phyloP scores from a whole-genome alignment of 148 eudicot species.

The Euryodendron excelsum region DNA sequence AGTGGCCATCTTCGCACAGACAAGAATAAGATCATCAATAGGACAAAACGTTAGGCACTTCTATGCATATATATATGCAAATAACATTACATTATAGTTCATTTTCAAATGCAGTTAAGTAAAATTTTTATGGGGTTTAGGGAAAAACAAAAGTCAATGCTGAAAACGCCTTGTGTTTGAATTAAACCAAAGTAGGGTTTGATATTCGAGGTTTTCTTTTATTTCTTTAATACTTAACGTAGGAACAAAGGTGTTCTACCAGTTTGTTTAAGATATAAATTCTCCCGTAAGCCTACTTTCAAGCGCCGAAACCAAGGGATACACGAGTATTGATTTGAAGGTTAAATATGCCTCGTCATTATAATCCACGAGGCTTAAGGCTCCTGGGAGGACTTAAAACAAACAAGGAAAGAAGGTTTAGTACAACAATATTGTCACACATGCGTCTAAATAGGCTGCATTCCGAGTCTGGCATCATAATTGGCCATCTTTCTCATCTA shows the following conservation, averaged over 20 bases:
- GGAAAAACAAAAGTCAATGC: slow-evolving; percentile 13
- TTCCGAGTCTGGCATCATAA: too few species aligned
- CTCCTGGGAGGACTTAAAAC: background rate
- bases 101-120: background rate
- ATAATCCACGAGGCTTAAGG: background rate
- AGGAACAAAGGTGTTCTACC: slow-evolving; percentile 11
- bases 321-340: background rate
- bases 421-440: background rate
- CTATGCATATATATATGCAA: background rate
- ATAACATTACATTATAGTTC: background rate
- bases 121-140: background rate
- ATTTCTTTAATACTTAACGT: slow-evolving; percentile 7
- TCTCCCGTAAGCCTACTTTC: background rate
- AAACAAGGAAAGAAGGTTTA: background rate
- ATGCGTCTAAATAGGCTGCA: too few species aligned
- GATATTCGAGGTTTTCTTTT: background rate
- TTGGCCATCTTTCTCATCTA: too few species aligned
- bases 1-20: background rate
- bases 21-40: background rate
- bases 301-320: background rate
- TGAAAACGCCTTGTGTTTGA: background rate
- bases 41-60: slow-evolving; percentile 6
- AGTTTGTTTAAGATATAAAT: background rate
- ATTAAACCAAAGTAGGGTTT: background rate
- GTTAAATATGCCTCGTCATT: slow-evolving; percentile 1